Evolutionary conservation across 2,329 filamentous ascomycete genomes (phyloP), one percentile per base, ranked within the genome.

Genomic region (Penicillium sp.): DNA sequence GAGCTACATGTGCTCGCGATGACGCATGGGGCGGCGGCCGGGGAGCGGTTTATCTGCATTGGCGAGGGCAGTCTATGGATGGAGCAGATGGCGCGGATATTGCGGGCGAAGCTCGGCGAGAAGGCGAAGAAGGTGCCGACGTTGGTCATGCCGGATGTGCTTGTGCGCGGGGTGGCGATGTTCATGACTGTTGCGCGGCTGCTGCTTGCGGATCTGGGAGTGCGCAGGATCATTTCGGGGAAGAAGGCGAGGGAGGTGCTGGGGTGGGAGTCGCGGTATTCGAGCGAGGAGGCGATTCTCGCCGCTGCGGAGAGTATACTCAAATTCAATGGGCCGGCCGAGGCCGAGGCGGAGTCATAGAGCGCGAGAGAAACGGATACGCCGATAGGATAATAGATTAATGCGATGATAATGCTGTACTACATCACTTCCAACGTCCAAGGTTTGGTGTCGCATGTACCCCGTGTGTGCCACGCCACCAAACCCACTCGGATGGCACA

Each of bases 221-320:
- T 31, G 17, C 29, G 38, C 11, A 19, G 50, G 31, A 31, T 38
- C 7, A 35, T 53, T 11, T 21, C n/a, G 2, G 30, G 50, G 17
- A 7, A 21, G 5, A 53, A 53, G 30, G 50, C 50, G 31, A 38
- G 31, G 15, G 31, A 53, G n/a, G 2, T 53, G 31, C 50, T 53
- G n/a, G 50, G 30, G 50, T 53, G 50, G 50, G 31, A 30, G n/a
- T 41, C 30, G 30, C 19, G 23, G 9, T 53, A 38, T 23, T 21
- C 17, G 1, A 53, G 23, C 13, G 50, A 41, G 7, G 50, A 53
- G 50, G 50, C 50, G n/a, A 31, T 53, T 41, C 3, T 53, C 7
- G 50, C 50, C 17, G 31, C 50, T n/a, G 50, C 50, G 30, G 50
- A 53, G 50, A 53, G 50, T 41, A 21, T 53, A 4, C 11, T 53